Evolutionary conservation across 2,329 filamentous ascomycete genomes (phyloP), one percentile per base, ranked within the genome.

Genomic region (Apiospora saccharicola): DNA sequence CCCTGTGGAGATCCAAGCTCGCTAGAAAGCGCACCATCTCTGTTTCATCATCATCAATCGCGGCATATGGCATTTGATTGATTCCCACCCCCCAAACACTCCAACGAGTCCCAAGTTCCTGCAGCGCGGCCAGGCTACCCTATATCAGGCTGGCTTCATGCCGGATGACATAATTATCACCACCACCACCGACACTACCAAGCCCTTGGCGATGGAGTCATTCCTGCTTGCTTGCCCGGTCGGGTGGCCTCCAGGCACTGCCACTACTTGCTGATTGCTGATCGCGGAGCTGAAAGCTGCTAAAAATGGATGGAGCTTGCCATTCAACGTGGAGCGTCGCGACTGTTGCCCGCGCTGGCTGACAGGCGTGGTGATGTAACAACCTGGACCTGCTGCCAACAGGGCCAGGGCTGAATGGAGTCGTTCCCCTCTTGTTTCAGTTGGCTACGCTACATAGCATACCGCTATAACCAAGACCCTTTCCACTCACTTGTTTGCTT

Each of bases 171-270:
- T 41, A 64, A 64, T n/a, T 22, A 12, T 34, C n/a, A 64, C 57
- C 22, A n/a, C 34, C 6, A 12, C 19, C 19, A 37, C 34, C 41
- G 57, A 22, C 30, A 64, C n/a, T 64, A 41, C 57, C 57, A 64
- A 64, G 57, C 34, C 49, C 57, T 64, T 64, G 57, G 57, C 57
- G 19, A 64, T 64, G 57, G 57, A 64, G 57, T 64, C 57, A 64
- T 24, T 41, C 30, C 16, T 37, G 10, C 37, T 10, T 41, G 37
- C 37, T 10, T 41, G 37, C 10, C 10, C 57, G 19, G 57, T 64
- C 57, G n/a, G 57, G 30, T 64, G 57, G 30, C 34, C 53, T 16
- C 30, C 37, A 41, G 57, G 41, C 34, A 41, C 57, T 19, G 57
- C 57, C 57, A 64, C 30, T n/a, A 61, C 53, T n/a, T 49, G 46